A percentile compares a stretch with the other conserved stretches of the same genome.
These are phyloP conservation scores for Microsporum canis DNA, from an alignment of 2,329 filamentous ascomycete species.

Conservation along the genomic window DNA sequence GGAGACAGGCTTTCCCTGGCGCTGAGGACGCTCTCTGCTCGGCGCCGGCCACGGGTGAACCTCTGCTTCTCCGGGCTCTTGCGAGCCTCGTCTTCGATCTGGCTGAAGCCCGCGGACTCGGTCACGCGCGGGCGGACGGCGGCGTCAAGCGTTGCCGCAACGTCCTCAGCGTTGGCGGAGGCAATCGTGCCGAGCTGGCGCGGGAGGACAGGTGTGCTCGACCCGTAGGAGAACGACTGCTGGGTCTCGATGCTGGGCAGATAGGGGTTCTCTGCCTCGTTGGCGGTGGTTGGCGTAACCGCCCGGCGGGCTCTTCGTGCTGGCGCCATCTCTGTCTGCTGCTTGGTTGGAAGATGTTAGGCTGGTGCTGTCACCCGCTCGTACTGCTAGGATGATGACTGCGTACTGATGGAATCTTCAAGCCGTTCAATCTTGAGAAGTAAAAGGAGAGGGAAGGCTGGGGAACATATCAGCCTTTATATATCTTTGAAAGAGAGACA, in stretches of 20 bases:
- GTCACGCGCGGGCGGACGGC: conserved; percentile 18
- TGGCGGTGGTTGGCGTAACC: not conserved
- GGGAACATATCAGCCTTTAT: not conserved
- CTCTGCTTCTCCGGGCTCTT: conserved; percentile 7
- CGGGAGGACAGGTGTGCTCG: conserved; percentile 27
- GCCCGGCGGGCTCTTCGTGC: not conserved
- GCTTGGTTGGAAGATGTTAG: not conserved
- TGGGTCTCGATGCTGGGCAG: conserved; percentile 30
- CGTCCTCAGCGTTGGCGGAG: conserved; percentile 22
- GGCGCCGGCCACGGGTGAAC: conserved; percentile 8
- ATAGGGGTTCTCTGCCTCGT: conserved; percentile 19
- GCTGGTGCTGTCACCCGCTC: not conserved
- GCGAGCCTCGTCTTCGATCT: conserved; percentile 14
- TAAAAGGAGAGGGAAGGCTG: not conserved
- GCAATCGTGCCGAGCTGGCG: conserved; percentile 24
- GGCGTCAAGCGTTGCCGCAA: conserved; percentile 27
- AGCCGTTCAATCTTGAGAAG: not conserved
- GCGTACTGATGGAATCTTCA: not conserved
- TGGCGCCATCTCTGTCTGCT: not conserved
- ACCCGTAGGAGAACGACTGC: conserved; percentile 33
- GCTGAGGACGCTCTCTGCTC: not conserved
- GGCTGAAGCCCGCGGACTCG: conserved; percentile 17
- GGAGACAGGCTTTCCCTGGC: not conserved
- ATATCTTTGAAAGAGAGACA: not conserved
- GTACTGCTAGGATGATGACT: not conserved